Conservation (phyloP, 2,329 filamentous ascomycete species). For the Talaromyces islandicus region DNA sequence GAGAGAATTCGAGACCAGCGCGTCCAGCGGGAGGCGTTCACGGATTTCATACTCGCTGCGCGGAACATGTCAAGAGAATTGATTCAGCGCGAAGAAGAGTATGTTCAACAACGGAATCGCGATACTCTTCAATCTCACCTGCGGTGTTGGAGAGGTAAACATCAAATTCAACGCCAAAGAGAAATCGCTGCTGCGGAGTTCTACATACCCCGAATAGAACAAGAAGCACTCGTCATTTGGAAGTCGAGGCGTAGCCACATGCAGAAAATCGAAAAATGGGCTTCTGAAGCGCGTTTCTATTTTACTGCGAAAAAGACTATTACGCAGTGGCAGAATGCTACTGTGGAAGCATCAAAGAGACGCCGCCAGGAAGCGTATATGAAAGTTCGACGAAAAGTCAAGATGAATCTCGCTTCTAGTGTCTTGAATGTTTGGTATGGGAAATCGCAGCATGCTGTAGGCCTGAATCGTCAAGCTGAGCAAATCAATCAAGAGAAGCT, state of each 20-base stretch:
- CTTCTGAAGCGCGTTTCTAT: constrained; percentile 52
- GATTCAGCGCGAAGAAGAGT: constrained; percentile 30
- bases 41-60: constrained; percentile 34
- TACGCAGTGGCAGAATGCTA: constrained; percentile 47
- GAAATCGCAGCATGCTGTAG: constrained; percentile 24
- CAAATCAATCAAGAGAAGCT: constrained; percentile 29
- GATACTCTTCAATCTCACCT: constrained; percentile 31
- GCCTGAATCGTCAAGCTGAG: constrained; percentile 35
- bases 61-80: constrained; percentile 31
- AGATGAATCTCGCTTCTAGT: constrained; percentile 47
- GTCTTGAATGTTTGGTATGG: constrained; percentile 35
- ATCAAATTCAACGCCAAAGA: constrained; percentile 33
- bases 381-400: constrained; percentile 47
- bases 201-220: constrained; percentile 35
- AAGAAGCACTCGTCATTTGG: constrained; percentile 37
- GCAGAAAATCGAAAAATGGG: constrained; percentile 46
- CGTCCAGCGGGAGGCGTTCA: constrained; percentile 33
- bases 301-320: constrained; percentile 46
- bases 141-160: constrained; percentile 30
- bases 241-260: constrained; percentile 34
- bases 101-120: constrained; percentile 26
- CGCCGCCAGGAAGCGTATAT: constrained; percentile 53
- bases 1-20: constrained; percentile 34
- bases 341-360: constrained; percentile 45
- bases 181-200: constrained; percentile 38